Evolutionary conservation across 2,329 filamentous ascomycete genomes (phyloP).

Genomic region (Ascochyta rabiei): DNA sequence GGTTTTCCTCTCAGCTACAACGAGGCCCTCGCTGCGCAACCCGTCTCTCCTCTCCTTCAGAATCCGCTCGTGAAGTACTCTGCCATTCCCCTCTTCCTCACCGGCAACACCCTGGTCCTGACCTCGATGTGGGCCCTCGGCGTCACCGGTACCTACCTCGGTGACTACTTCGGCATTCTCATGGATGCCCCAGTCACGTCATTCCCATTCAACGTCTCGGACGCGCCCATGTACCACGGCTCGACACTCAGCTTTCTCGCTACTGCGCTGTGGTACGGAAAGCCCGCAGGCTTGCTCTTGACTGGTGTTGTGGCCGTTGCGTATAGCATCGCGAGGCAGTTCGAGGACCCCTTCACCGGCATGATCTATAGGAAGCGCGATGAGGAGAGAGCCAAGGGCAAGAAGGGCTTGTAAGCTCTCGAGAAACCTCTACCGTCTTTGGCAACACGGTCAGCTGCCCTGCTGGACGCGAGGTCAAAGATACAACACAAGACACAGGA

Average conservation of each 20-base stretch:
- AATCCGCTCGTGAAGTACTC: conserved; percentile 64
- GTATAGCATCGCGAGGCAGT: conserved; percentile 81
- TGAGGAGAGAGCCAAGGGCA: conserved; percentile 51
- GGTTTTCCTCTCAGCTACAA: conserved; percentile 69
- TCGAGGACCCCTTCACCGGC: conserved; percentile 93
- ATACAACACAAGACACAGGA: neutral
- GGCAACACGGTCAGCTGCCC: neutral
- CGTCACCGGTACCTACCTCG: conserved; percentile 93
- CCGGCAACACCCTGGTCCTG: conserved; percentile 84
- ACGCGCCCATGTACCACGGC: conserved; percentile 95
- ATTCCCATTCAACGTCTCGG: conserved; percentile 93
- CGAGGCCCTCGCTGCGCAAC: conserved; percentile 76
- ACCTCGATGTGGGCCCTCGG: conserved; percentile 91
- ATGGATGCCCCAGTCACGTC: conserved; percentile 94
- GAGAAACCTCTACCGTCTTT: neutral
- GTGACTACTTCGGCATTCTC: conserved; percentile 98
- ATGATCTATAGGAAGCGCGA: conserved; percentile 92
- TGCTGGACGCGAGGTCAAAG: neutral
- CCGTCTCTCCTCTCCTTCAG: conserved; percentile 74
- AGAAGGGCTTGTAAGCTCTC: conserved; percentile 39
- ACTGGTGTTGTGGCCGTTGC: conserved; percentile 75
- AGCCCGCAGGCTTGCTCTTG: conserved; percentile 82
- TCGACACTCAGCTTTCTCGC: conserved; percentile 91
- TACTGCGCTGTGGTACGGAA: conserved; percentile 81
- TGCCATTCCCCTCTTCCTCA: conserved; percentile 72